Evolutionary conservation across 495 filamentous ascomycete genomes (phyloP).

Genomic region (Penicillium psychrofluorescens): DNA sequence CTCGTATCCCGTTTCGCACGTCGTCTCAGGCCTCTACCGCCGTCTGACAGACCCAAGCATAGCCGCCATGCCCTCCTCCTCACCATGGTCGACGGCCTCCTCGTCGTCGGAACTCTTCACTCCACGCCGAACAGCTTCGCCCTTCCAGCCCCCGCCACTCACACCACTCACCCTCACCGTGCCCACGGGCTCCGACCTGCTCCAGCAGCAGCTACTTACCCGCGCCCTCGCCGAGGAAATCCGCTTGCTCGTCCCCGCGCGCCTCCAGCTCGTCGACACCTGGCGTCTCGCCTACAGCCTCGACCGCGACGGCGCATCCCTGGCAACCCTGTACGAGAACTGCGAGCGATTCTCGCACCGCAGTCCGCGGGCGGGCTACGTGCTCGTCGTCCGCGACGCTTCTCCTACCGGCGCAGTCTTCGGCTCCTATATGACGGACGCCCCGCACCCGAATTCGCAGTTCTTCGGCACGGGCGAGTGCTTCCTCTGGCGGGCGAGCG

Average conservation of each 20-base stretch:
- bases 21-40: slow-evolving; percentile 45
- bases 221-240: slow-evolving; percentile 86
- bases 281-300: slow-evolving; percentile 86
- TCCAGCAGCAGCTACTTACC: slow-evolving; percentile 51
- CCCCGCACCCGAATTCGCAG: slow-evolving; percentile 67
- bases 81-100: slow-evolving; percentile 19
- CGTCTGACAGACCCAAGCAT: slow-evolving; percentile 41
- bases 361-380: slow-evolving; percentile 72
- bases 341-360: slow-evolving; percentile 50
- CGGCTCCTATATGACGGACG: slow-evolving; percentile 88
- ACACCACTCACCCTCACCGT: slow-evolving; percentile 45
- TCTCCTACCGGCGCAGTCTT: slow-evolving; percentile 58
- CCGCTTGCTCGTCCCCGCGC: slow-evolving; percentile 74
- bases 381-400: slow-evolving; percentile 75
- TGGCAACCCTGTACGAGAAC: slow-evolving; percentile 79
- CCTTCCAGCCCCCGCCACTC: slow-evolving; percentile 54
- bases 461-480: slow-evolving; percentile 97
- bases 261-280: slow-evolving; percentile 77
- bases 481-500: slow-evolving; percentile 87
- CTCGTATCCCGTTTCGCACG: slow-evolving; percentile 48
- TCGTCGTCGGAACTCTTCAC: slow-evolving; percentile 36
- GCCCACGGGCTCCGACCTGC: slow-evolving; percentile 20
- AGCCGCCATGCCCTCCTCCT: slow-evolving; percentile 15
- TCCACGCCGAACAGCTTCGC: slow-evolving; percentile 46
- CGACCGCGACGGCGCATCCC: slow-evolving; percentile 85